Evolutionary conservation across 441 rosid genomes (phyloP).

Genomic region (Breynia disticha): DNA sequence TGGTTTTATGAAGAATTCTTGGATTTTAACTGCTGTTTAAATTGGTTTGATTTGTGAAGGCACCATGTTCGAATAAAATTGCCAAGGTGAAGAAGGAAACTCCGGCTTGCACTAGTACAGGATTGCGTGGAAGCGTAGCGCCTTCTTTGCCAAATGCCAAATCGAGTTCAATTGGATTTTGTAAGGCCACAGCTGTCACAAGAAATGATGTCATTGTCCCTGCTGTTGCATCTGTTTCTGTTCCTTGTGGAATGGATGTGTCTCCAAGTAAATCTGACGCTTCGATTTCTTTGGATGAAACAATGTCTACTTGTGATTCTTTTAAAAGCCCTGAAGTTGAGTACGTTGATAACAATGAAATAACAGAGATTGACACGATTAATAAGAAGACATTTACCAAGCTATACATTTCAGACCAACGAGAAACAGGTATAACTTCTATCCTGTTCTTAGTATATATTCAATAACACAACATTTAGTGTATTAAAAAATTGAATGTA

Average conservation of each 20-base stretch:
- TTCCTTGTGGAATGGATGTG: constrained; percentile 27
- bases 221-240: constrained; percentile 15
- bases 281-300: constrained; percentile 63
- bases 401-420: constrained; percentile 55
- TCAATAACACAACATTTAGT: neutral
- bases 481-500: no score
- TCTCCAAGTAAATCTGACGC: constrained; percentile 59
- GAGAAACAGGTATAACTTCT: constrained; percentile 33
- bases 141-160: constrained; percentile 21
- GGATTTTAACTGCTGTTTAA: neutral
- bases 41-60: constrained; percentile 26
- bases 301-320: constrained; percentile 72
- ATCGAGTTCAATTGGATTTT: constrained; percentile 21
- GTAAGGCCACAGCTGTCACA: constrained; percentile 27
- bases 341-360: constrained; percentile 48
- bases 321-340: constrained; percentile 76
- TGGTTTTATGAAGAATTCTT: no score
- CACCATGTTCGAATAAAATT: constrained; percentile 41
- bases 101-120: constrained; percentile 19
- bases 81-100: constrained; percentile 41
- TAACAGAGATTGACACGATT: constrained; percentile 37
- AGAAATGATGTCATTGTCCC: constrained; percentile 21
- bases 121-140: constrained; percentile 15
- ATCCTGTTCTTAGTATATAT: neutral
- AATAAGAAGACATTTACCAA: constrained; percentile 59